Base-by-base conservation (phyloP, 495 filamentous ascomycete species). In the Podospora appendiculata region DNA sequence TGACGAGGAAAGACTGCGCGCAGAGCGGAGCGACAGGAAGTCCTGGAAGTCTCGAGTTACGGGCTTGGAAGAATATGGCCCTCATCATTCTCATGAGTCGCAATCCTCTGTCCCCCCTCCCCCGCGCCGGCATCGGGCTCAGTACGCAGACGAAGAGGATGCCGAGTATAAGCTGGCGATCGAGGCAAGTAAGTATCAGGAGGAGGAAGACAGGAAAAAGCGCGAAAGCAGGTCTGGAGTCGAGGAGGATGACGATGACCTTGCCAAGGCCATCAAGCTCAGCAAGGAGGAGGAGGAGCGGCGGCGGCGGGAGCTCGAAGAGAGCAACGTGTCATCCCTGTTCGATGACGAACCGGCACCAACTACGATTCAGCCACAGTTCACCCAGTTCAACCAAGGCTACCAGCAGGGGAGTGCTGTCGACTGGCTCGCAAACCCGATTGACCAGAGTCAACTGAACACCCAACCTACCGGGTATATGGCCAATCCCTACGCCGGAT, bases 41-140 rank as follows among this genome's bases (percentile, higher is more conserved):
- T 81, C 85, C 7, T 99, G 94, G 94, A 99, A 99, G 69, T 94
- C 90, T 33, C 85, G 94, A 45, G 91, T 97, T 39, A 90, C 83
- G 41, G 91, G 92, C 33, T 86, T 96, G 34, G 92, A 96, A 43
- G 94, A 98, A 61, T 88, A 81, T 54, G 78, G 71, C 53, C 65
- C 74, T 34, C 68, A 70, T 54, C 60, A 65, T n/a, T 57, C 57
- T 33, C 19, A 25, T 25, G 25, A 25, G 25, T 25, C 25, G 25
- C 25, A 25, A 5, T 25, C 25, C 5, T 25, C 25, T 25, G 25
- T 66, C 62, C 35, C 41, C n/a, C 43, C 71, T 62, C 54, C 72
- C 62, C 57, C 72, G 47, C 74, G 72, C 18, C 78, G 75, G 18
- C 65, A 70, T 35, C 73, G 70, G 17, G 63, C 62, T 17, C 69